These are phyloP conservation scores for Rauvolfia tetraphylla DNA, from an alignment of 257 asterid species.

Conservation along the genomic window DNA sequence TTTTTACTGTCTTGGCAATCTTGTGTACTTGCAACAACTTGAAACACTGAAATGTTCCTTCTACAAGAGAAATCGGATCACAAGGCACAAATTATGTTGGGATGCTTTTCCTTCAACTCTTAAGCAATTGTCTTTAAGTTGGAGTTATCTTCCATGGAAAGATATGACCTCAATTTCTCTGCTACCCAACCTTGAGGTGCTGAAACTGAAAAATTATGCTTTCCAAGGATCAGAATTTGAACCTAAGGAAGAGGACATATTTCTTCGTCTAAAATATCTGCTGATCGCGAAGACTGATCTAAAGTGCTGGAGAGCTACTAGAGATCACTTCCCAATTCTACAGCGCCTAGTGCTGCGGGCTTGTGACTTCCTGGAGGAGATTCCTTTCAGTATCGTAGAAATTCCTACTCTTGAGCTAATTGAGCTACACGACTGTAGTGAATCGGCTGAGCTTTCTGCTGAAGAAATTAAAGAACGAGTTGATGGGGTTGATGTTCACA, in stretches of 20 bases:
- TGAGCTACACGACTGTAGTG: slow-evolving; percentile 14
- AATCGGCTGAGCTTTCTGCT: slow-evolving; percentile 9
- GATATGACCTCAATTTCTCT: neutral
- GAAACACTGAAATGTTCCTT: slow-evolving; percentile 9
- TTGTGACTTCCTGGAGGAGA: slow-evolving; percentile 5
- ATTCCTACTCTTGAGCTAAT: neutral
- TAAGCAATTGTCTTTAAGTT: slow-evolving; percentile 4
- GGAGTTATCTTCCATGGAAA: slow-evolving; percentile 12
- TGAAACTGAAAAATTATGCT: slow-evolving; percentile 15
- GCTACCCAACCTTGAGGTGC: slow-evolving; percentile 15
- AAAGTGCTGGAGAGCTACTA: slow-evolving; percentile 4
- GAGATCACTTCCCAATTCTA: slow-evolving; percentile 8
- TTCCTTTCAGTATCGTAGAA: slow-evolving; percentile 3
- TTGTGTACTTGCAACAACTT: neutral
- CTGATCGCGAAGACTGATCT: slow-evolving; percentile 10
- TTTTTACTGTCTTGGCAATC: neutral
- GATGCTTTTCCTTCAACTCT: slow-evolving; percentile 1
- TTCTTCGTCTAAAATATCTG: slow-evolving; percentile 3
- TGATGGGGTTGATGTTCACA: slow-evolving; percentile 12
- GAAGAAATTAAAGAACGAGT: neutral
- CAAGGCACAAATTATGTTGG: neutral
- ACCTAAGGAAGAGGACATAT: neutral
- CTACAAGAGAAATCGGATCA: neutral
- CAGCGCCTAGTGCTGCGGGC: neutral
- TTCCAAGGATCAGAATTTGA: slow-evolving; percentile 15